Conservation (phyloP, 1,284 basidiomycete genomes). For the Meripilus lineatus region DNA sequence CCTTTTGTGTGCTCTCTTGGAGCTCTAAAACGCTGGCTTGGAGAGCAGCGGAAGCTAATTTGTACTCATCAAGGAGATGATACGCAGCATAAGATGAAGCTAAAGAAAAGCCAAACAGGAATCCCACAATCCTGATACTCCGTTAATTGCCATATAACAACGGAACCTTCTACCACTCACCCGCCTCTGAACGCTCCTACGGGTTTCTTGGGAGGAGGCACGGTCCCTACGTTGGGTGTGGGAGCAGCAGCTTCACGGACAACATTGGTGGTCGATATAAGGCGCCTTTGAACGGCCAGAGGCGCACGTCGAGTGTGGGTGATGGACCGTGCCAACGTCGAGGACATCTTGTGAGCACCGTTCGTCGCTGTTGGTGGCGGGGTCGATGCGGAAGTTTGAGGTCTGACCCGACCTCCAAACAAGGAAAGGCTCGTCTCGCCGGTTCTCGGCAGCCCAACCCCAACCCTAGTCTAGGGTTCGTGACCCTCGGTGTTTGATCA, state of each 20-base stretch:
- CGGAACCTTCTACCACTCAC: slow-evolving; percentile 38
- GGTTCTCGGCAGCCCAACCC: too few relatives aligned
- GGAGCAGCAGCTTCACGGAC: slow-evolving; percentile 38
- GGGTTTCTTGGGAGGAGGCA: slow-evolving; percentile 66
- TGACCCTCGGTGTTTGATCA: too few relatives aligned
- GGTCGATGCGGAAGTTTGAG: too few relatives aligned
- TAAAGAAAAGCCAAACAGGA: slow-evolving; percentile 84
- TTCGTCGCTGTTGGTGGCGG: too few relatives aligned
- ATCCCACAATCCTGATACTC: slow-evolving; percentile 71
- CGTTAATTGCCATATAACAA: not conserved
- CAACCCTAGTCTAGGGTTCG: too few relatives aligned
- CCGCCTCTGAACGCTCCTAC: slow-evolving; percentile 84
- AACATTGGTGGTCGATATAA: slow-evolving; percentile 33
- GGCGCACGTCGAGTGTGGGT: slow-evolving; percentile 28
- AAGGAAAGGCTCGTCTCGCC: too few relatives aligned
- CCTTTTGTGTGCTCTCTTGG: slow-evolving; percentile 80
- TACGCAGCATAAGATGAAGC: slow-evolving; percentile 84
- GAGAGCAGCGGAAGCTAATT: slow-evolving; percentile 76
- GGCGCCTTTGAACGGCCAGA: slow-evolving; percentile 16
- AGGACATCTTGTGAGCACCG: too few relatives aligned
- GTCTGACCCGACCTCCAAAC: too few relatives aligned
- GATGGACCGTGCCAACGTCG: slow-evolving; percentile 32
- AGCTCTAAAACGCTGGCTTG: slow-evolving; percentile 86
- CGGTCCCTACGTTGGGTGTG: slow-evolving; percentile 48
- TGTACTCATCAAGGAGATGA: slow-evolving; percentile 87